Conservation (phyloP, 2,329 filamentous ascomycete species). For the Leptodontidium sp. region DNA sequence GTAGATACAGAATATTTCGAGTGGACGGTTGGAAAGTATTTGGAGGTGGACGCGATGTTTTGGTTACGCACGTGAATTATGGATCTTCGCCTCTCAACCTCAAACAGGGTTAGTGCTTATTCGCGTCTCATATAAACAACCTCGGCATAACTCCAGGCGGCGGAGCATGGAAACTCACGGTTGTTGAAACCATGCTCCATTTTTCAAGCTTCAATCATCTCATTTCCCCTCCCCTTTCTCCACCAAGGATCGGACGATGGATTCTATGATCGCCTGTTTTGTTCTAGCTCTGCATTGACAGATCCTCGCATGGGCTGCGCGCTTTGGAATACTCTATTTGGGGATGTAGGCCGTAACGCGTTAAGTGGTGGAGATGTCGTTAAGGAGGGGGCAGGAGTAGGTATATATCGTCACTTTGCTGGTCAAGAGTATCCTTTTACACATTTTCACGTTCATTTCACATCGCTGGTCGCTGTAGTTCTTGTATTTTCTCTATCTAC, state of each 20-base stretch:
- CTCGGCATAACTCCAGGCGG: constrained; percentile 4
- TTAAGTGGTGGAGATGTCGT: constrained; percentile 3
- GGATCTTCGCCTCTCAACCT: no score
- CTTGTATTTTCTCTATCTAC: constrained; percentile 1
- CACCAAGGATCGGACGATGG: constrained; percentile 18
- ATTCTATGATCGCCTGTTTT: constrained; percentile 1
- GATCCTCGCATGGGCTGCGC: background rate
- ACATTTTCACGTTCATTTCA: constrained; percentile 23
- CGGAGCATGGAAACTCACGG: constrained; percentile 1
- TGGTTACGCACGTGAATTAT: no score
- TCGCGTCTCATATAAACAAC: background rate
- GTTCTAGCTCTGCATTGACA: background rate
- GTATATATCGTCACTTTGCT: constrained; percentile 7
- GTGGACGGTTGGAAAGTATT: background rate
- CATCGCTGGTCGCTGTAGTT: constrained; percentile 19
- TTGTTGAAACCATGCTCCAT: constrained; percentile 23
- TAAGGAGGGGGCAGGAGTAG: background rate
- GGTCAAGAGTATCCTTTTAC: constrained; percentile 15
- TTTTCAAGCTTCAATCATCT: constrained; percentile 19
- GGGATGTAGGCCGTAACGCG: background rate
- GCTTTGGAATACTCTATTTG: background rate
- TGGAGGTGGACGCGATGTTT: no score
- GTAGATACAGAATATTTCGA: background rate
- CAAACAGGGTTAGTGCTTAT: background rate
- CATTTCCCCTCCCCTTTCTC: background rate